Base-by-base conservation (phyloP, 2,329 filamentous ascomycete genomes). In the Cercospora sp. region DNA sequence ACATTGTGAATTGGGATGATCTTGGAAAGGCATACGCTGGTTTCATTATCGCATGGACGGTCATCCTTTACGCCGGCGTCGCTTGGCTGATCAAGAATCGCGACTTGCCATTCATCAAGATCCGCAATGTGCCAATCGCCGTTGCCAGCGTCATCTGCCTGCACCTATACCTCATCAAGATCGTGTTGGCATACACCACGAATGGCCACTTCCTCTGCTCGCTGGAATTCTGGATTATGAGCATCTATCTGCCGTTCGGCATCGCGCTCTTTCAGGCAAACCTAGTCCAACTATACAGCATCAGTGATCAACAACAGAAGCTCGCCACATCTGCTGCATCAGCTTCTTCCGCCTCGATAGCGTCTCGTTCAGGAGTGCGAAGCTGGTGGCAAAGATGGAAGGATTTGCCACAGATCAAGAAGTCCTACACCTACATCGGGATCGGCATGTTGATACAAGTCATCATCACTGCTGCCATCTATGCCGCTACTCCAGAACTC, bases 201-300 rank as follows among this genome's bases (percentile, higher is more conserved):
- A 79, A 79, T 69, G 77, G 77, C 42, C 69, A 74, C 59, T 79
- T 76, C 70, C 85, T 87, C 0, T 86, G 86, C 63, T 79, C 83
- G 20, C 81, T 82, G 16, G 86, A 89, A 77, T 91, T 84, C 75
- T 91, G 88, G 87, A 83, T 89, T 77, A 91, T 91, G 89, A 85
- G 86, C 69, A 81, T 88, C 65, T 89, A 87, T 76, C 80, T 90
- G 3, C 89, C 89, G 10, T 84, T 88, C 59, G 88, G 89, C 26
- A 87, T 91, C 64, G 88, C 87, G 7, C 79, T 91, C 5, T 90
- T 90, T 74, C 88, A 90, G 74, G 88, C 87, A 23, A 85, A 86
- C 68, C 89, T 89, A 75, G 84, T 82, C 73, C 86, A 87, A 65
- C 87, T 90, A 63, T 82, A 89, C 18, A 73, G 71, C 48, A 67